Base-by-base conservation (phyloP, 2,329 filamentous ascomycete species). In the Penicillium rolfsii region DNA sequence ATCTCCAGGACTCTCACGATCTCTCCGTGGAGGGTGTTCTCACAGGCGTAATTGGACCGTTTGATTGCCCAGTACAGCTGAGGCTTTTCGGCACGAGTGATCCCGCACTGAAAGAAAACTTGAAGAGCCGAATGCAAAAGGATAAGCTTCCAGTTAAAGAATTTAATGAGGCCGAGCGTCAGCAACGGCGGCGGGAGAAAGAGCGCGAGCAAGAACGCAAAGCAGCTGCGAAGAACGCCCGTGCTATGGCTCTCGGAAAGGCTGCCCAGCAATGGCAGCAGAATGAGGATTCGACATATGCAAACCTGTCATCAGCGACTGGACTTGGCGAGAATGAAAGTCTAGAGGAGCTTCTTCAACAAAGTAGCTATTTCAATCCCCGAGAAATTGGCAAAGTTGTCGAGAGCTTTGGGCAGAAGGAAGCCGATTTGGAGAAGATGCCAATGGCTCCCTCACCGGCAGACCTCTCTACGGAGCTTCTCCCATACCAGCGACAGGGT, bases 401-500 rank as follows among this genome's bases (percentile, higher is more conserved):
- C 6, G 89, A 93, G 69, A 84, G 85, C 41, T 85, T 94, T 68
- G 89, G 90, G 1, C 83, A 88, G 67, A 85, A 87, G 40, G 91
- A 96, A 76, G 83, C 87, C 1, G 81, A 88, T 16, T 78, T 97
- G 56, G 84, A 85, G 6, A 84, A 85, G 46, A 86, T 96, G 86
- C 89, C 90, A 0, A 85, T 86, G 81, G 90, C 89, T 2, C 75
- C 84, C 4, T 90, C 92, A 66, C 93, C 93, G 0, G 69, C 79
- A 6, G 78, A 81, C 5, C 79, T 97, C 45, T 79, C 83, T 26
- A 90, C 91, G 0, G 79, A 84, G 41, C 80, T 97, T 52, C 82
- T 96, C 60, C 89, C 91, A 1, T 95, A 96, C 75, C 93, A 97
- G 71, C 84, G 78, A 36, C 81, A 94, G 80, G 92, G 91, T 6